A percentile compares a stretch with the other conserved stretches of the same genome.
These are phyloP conservation scores for Fomes fomentarius DNA, from an alignment of 1,284 basidiomycete genomes.

Conservation along the genomic window DNA sequence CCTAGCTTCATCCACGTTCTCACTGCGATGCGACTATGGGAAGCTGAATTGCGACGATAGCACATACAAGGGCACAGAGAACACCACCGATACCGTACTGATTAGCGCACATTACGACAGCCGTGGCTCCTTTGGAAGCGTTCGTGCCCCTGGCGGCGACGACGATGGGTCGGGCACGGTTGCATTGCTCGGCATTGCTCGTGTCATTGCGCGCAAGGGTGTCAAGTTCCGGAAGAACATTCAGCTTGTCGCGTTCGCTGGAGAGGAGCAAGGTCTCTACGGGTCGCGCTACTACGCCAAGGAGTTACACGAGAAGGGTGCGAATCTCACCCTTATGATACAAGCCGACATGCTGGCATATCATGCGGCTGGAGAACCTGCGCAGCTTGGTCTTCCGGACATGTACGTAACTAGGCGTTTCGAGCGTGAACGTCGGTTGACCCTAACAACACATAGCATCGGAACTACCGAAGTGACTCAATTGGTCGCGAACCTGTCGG, in stretches of 20 bases:
- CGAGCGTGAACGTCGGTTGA: background rate
- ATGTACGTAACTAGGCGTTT: slow-evolving; percentile 38
- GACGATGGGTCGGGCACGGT: slow-evolving; percentile 84
- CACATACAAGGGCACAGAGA: slow-evolving; percentile 52
- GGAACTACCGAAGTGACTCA: slow-evolving; percentile 77
- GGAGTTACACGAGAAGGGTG: slow-evolving; percentile 55
- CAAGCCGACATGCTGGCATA: slow-evolving; percentile 92
- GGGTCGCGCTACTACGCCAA: slow-evolving; percentile 72
- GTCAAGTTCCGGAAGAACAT: slow-evolving; percentile 71
- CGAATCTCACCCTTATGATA: slow-evolving; percentile 79
- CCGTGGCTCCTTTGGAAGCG: slow-evolving; percentile 81
- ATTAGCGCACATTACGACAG: slow-evolving; percentile 87
- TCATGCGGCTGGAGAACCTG: slow-evolving; percentile 71
- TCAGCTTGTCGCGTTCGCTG: slow-evolving; percentile 70
- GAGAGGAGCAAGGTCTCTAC: slow-evolving; percentile 72
- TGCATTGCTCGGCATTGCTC: slow-evolving; percentile 77
- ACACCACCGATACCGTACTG: slow-evolving; percentile 65
- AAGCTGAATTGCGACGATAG: slow-evolving; percentile 36
- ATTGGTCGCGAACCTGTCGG: slow-evolving; percentile 73
- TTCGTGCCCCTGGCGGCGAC: slow-evolving; percentile 73
- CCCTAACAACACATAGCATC: slow-evolving; percentile 50
- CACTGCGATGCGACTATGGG: background rate
- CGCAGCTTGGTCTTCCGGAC: slow-evolving; percentile 79
- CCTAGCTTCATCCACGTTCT: background rate
- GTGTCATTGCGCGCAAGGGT: slow-evolving; percentile 62